Base-by-base conservation (phyloP, 257 asterid genomes). In the Avicennia marina region DNA sequence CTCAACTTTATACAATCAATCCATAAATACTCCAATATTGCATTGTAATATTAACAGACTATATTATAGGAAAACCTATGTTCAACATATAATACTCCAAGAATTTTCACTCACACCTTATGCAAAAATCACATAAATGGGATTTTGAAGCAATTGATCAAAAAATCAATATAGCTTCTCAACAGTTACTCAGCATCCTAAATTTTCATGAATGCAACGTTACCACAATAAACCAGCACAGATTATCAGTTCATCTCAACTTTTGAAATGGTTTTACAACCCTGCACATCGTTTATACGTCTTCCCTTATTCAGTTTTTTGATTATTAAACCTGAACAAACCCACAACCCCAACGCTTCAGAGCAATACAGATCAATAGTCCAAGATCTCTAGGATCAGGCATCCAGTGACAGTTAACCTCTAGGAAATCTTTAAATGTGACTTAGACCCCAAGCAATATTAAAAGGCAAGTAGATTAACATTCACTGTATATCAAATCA, bases 1-100 rank as follows among this genome's bases (percentile, higher is more conserved):
- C n/a, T 26, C 42, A 34, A 46, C 58, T 61, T 43, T 58, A 31
- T 26, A 48, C 32, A 18, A 7, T 48, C 83, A 80, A 61, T 67
- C 80, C 63, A 59, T 76, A 25, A 80, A 64, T 26, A 73, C 74
- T 76, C 13, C 13, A 36, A 2, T 36, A 5, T 12, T 0, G 41
- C 3, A 36, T 11, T 7, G 9, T 36, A 7, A 36, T 5, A 11
- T 36, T 7, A 5, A n/a, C n/a, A n/a, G n/a, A n/a, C n/a, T n/a
- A n/a, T n/a, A n/a, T n/a, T n/a, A 2, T 36, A 2, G 13, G 41
- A 2, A 8, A 36, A 36, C 10, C 41, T 11, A 8, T 20, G 21
- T 43, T 15, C 16, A 21, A 55, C 3, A 20, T 7, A 54, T 27
- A 62, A 48, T n/a, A 27, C 46, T 46, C 25, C 27, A 20, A 53